phyloP scores from a whole-genome alignment of 495 filamentous ascomycete species.

The Clavariopsis aquatica region DNA sequence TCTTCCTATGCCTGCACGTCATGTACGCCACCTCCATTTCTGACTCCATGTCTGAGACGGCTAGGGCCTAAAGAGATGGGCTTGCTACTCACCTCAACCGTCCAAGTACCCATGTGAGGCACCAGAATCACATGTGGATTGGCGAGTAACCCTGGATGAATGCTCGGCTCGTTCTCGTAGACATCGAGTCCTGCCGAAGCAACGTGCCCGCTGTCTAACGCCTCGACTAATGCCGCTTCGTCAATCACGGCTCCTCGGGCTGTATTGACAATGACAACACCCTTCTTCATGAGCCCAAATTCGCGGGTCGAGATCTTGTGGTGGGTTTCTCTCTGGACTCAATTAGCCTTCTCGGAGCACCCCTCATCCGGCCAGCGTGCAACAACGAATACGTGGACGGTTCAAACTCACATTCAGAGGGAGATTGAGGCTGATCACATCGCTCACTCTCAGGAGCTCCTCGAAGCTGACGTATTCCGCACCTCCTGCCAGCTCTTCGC shows the following conservation, averaged over 20 bases:
- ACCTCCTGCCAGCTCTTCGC: slow-evolving; percentile 57
- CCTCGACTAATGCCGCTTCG: slow-evolving; percentile 66
- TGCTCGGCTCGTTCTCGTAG: slow-evolving; percentile 67
- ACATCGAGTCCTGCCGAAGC: slow-evolving; percentile 66
- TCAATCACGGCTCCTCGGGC: slow-evolving; percentile 71
- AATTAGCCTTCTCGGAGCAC: slow-evolving; percentile 1
- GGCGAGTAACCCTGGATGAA: slow-evolving; percentile 61
- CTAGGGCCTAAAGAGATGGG: background rate
- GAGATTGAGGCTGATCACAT: slow-evolving; percentile 76
- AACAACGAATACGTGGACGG: no score
- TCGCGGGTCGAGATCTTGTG: slow-evolving; percentile 66
- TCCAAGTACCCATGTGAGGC: slow-evolving; percentile 72
- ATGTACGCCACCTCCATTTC: background rate
- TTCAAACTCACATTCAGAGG: slow-evolving; percentile 73
- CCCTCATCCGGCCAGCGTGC: no score
- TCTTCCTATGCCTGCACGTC: slow-evolving; percentile 5
- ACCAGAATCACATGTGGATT: slow-evolving; percentile 64
- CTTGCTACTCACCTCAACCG: slow-evolving; percentile 57
- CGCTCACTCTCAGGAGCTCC: slow-evolving; percentile 62
- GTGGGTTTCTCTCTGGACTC: slow-evolving; percentile 55
- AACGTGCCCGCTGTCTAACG: slow-evolving; percentile 63
- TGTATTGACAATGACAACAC: slow-evolving; percentile 72
- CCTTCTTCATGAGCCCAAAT: slow-evolving; percentile 69
- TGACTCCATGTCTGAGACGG: background rate
- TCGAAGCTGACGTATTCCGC: slow-evolving; percentile 71